Conservation (phyloP, 2,329 filamentous ascomycete species). For the Pestalotiopsis sp. region DNA sequence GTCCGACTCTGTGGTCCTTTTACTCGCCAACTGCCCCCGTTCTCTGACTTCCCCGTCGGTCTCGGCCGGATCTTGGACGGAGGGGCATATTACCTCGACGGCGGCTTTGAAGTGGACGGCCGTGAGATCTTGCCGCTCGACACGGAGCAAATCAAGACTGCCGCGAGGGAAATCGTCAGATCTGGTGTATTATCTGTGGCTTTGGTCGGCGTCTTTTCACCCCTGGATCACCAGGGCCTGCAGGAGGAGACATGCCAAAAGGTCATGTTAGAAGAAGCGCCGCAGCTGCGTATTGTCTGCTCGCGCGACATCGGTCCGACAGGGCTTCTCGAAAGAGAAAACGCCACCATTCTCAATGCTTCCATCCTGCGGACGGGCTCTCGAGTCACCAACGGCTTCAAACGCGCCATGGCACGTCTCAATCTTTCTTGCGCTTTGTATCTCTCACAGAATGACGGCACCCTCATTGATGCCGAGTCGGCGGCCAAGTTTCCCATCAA, state of each 20-base stretch:
- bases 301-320: conserved; percentile 1
- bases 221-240: background rate
- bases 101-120: conserved; percentile 5
- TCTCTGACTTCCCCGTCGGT: conserved; percentile 2
- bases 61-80: background rate
- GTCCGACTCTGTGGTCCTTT: conserved; percentile 8
- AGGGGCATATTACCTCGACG: background rate
- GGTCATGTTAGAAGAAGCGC: background rate
- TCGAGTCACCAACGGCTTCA: background rate
- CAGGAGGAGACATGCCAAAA: conserved; percentile 4
- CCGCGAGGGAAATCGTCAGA: background rate
- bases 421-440: background rate
- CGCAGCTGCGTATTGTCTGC: conserved; percentile 1
- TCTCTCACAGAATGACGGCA: conserved; percentile 9
- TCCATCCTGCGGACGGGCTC: background rate
- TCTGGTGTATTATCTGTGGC: background rate
- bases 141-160: background rate
- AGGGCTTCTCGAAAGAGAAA: conserved; percentile 1
- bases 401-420: background rate
- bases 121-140: conserved; percentile 8
- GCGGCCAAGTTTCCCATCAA: conserved; percentile 4
- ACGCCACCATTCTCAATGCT: conserved; percentile 6
- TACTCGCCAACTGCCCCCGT: background rate
- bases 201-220: conserved; percentile 5
- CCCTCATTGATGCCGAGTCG: conserved; percentile 2